Conservation (phyloP, 2,329 filamentous ascomycete species). For the Stagonosporopsis chrysanthemi region DNA sequence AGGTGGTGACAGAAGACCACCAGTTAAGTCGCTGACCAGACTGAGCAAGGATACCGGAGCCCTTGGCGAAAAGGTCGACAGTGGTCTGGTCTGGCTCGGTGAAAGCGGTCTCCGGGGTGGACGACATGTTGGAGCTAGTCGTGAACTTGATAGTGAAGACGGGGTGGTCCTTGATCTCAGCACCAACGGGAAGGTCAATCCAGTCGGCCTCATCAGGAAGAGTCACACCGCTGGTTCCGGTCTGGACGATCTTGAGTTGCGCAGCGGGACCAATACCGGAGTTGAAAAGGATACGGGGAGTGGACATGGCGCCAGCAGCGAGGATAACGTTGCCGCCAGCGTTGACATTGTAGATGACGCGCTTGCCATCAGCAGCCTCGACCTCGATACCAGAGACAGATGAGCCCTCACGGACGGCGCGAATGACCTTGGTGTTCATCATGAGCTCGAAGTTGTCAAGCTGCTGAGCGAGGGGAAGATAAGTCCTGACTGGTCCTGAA, state of each 20-base stretch:
- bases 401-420: conserved; percentile 68
- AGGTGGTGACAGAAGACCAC: conserved; percentile 56
- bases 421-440: conserved; percentile 69
- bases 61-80: conserved; percentile 44
- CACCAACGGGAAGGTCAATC: conserved; percentile 60
- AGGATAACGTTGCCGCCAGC: conserved; percentile 69
- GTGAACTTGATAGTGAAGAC: conserved; percentile 48
- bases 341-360: conserved; percentile 62
- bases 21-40: conserved; percentile 58
- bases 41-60: conserved; percentile 55
- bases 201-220: conserved; percentile 54
- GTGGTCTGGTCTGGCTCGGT: conserved; percentile 40
- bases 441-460: conserved; percentile 71
- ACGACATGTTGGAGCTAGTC: conserved; percentile 30
- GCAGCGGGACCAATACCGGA: conserved; percentile 71
- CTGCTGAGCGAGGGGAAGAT: conserved; percentile 67
- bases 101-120: conserved; percentile 32
- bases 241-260: conserved; percentile 55
- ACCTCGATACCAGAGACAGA: conserved; percentile 71
- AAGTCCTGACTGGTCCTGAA: conserved; percentile 73
- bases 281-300: conserved; percentile 71
- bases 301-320: conserved; percentile 72
- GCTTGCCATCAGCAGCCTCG: conserved; percentile 52
- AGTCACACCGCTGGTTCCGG: conserved; percentile 50
- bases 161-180: conserved; percentile 51